Conservation (phyloP, 371 early-diverging fungal species). For the Mortierella sp. region DNA sequence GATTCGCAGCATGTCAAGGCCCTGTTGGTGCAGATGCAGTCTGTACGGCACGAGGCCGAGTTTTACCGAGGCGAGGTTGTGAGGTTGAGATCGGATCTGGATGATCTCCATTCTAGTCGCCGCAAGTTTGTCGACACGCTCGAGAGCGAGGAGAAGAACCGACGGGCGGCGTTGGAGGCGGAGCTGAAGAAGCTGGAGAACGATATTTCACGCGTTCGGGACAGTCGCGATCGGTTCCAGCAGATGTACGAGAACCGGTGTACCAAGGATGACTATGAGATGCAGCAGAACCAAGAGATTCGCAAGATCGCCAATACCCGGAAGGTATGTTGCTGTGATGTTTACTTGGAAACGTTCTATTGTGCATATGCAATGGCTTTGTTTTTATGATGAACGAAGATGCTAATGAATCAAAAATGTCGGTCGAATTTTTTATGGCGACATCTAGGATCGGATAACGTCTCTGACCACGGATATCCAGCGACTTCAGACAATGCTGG, state of each 20-base stretch:
- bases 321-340: constrained; percentile 51
- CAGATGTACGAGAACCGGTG: constrained; percentile 76
- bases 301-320: constrained; percentile 75
- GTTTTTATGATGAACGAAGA: not conserved
- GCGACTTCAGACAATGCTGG: constrained; percentile 72
- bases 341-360: no score
- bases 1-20: constrained; percentile 64
- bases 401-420: no score
- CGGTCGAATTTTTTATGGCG: not conserved
- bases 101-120: constrained; percentile 76
- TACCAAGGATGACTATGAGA: constrained; percentile 74
- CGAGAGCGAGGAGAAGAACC: constrained; percentile 71
- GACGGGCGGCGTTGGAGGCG: constrained; percentile 70
- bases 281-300: constrained; percentile 74
- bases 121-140: constrained; percentile 64
- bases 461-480: constrained; percentile 73
- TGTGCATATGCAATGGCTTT: not conserved
- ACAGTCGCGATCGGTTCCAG: constrained; percentile 85
- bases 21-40: constrained; percentile 65
- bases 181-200: constrained; percentile 78
- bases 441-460: constrained; percentile 67
- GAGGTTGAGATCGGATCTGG: constrained; percentile 68
- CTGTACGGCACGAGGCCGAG: constrained; percentile 64
- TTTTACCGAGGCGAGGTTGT: constrained; percentile 63
- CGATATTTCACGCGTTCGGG: constrained; percentile 83